Percentiles rank a stretch among this genome's conserved stretches.
phyloP scores from a whole-genome alignment of 2,329 filamentous ascomycete species.

The Zasmidium citrigriseum region DNA sequence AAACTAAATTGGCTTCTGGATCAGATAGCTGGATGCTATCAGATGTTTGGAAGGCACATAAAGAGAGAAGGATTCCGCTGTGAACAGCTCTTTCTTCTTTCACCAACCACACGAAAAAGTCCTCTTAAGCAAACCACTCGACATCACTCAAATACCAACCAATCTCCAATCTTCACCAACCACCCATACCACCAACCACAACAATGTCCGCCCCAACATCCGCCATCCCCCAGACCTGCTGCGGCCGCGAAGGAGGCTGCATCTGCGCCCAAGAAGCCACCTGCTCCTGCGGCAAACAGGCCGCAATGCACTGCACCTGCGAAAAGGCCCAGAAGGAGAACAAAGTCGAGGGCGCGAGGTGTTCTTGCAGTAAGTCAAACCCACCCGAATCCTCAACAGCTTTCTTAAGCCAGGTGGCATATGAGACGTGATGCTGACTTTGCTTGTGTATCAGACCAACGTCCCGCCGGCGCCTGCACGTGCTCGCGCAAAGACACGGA shows the following conservation, averaged over 20 bases:
- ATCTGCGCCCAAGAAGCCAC: slow-evolving; percentile 48
- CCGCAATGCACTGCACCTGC: slow-evolving; percentile 84
- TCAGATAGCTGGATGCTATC: neutral
- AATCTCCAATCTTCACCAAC: neutral
- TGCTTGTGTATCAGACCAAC: slow-evolving; percentile 53
- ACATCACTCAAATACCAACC: neutral
- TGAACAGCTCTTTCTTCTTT: neutral
- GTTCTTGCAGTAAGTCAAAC: slow-evolving; percentile 69
- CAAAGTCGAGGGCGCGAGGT: slow-evolving; percentile 68
- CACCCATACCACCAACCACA: neutral
- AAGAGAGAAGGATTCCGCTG: neutral
- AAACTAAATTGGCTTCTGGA: too few species aligned
- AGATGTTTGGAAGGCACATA: neutral
- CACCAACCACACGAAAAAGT: too few species aligned
- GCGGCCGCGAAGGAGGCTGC: slow-evolving; percentile 55
- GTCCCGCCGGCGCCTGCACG: slow-evolving; percentile 77
- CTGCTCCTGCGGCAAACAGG: slow-evolving; percentile 81
- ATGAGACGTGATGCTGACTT: slow-evolving; percentile 9
- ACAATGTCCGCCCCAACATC: slow-evolving; percentile 41
- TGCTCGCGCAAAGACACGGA: slow-evolving; percentile 72
- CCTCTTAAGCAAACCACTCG: too few species aligned
- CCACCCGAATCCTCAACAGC: too few species aligned
- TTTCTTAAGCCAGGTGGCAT: too few species aligned
- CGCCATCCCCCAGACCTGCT: slow-evolving; percentile 58
- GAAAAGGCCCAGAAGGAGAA: slow-evolving; percentile 77